These are phyloP conservation scores for Debaryomyces fabryi DNA, from an alignment of 1,139 yeast genomes.

Conservation along the genomic window DNA sequence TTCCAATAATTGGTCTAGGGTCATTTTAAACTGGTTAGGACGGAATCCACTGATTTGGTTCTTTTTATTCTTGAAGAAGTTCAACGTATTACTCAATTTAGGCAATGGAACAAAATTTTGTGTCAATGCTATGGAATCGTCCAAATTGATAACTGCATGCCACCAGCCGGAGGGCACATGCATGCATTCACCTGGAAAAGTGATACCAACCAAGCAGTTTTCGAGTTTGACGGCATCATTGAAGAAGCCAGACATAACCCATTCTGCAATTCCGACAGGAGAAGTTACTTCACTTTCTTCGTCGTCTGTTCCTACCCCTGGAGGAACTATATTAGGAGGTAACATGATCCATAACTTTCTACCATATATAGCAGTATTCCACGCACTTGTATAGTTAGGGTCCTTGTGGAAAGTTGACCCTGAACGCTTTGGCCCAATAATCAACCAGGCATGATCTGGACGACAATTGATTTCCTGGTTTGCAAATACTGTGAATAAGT, in stretches of 20 bases:
- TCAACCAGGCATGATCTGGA: conserved; percentile 91
- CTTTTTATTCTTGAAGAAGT: conserved; percentile 66
- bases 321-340: conserved; percentile 76
- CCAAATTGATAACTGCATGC: conserved; percentile 86
- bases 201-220: conserved; percentile 66
- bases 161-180: conserved; percentile 96
- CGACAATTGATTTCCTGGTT: conserved; percentile 47
- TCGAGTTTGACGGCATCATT: conserved; percentile 54
- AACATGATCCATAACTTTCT: conserved; percentile 87
- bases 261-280: conserved; percentile 88
- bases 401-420: conserved; percentile 94
- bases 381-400: conserved; percentile 87
- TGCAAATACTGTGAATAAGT: conserved; percentile 49
- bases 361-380: conserved; percentile 82
- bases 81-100: conserved; percentile 59
- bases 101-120: conserved; percentile 81
- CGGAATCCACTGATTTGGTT: conserved; percentile 82
- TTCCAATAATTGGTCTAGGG: conserved; percentile 32
- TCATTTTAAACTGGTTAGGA: conserved; percentile 49
- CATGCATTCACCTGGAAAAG: conserved; percentile 82
- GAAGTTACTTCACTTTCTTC: conserved; percentile 90
- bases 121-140: conserved; percentile 78
- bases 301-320: conserved; percentile 78
- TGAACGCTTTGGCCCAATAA: conserved; percentile 76
- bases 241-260: conserved; percentile 83